Evolutionary conservation across 805 yeast genomes (phyloP).

Genomic region (Wickerhamomyces rabaulensis): DNA sequence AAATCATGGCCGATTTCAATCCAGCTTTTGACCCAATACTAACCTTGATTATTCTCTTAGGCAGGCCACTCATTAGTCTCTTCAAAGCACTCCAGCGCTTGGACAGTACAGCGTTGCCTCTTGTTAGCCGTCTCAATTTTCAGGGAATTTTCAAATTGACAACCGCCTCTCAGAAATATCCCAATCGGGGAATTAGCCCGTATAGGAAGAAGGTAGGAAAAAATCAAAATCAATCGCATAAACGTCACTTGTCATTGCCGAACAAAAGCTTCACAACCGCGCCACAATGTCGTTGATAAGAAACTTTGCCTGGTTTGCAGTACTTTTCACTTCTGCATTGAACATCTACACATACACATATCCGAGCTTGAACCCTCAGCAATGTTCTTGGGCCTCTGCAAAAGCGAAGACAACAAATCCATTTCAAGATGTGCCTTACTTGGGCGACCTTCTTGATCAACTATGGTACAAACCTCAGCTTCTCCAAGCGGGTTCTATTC

Average conservation of each 20-base stretch:
- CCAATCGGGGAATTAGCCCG: background rate
- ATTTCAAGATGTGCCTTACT: slow-evolving; percentile 17
- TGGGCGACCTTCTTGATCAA: slow-evolving; percentile 21
- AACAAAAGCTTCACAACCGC: background rate
- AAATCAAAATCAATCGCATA: background rate
- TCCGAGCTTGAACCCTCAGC: slow-evolving; percentile 51
- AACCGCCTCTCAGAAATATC: background rate
- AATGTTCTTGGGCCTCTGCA: slow-evolving; percentile 55
- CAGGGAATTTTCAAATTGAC: background rate
- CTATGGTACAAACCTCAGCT: slow-evolving; percentile 22
- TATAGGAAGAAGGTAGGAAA: background rate
- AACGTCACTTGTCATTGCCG: background rate
- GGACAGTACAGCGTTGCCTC: too few species aligned
- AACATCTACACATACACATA: slow-evolving; percentile 71
- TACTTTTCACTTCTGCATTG: slow-evolving; percentile 36
- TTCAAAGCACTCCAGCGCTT: background rate
- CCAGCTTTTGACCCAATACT: slow-evolving; percentile 17
- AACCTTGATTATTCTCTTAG: slow-evolving; percentile 88
- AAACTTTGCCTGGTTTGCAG: slow-evolving; percentile 19
- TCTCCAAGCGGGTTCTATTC: slow-evolving; percentile 15
- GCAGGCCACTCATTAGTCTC: slow-evolving; percentile 34
- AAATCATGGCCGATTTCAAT: background rate
- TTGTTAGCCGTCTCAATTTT: too few species aligned
- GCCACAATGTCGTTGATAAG: slow-evolving; percentile 17
- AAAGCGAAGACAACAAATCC: slow-evolving; percentile 5